Percentiles rank a stretch among this genome's conserved stretches.
Evolutionary conservation across 2,329 filamentous ascomycete species (phyloP).

Genomic region (Penicillium sp.): DNA sequence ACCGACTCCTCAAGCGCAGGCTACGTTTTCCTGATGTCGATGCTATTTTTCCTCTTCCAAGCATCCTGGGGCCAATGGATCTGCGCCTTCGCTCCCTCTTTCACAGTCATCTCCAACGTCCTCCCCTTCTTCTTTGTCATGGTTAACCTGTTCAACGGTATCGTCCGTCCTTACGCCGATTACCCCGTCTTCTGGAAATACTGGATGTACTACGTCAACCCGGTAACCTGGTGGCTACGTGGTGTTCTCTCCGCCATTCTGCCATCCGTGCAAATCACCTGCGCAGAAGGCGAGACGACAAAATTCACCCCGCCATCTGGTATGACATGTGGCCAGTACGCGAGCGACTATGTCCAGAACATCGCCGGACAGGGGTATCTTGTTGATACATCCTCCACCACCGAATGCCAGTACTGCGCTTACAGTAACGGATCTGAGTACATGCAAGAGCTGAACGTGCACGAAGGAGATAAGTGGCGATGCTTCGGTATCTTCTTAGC

Average conservation of each 20-base stretch:
- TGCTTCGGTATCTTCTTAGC: conserved; percentile 72
- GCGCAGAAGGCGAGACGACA: conserved; percentile 59
- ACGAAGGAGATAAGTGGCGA: conserved; percentile 65
- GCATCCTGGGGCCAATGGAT: conserved; percentile 82
- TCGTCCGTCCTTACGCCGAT: conserved; percentile 66
- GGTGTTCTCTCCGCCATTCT: conserved; percentile 68
- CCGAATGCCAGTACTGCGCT: conserved; percentile 69
- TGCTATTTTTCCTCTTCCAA: conserved; percentile 77
- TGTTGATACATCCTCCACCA: conserved; percentile 59
- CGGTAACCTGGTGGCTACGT: conserved; percentile 70
- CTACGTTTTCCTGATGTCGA: conserved; percentile 75
- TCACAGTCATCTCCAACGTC: conserved; percentile 74
- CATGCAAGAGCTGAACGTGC: conserved; percentile 59
- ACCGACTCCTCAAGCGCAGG: conserved; percentile 65
- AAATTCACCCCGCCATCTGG: conserved; percentile 66
- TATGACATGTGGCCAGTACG: conserved; percentile 66
- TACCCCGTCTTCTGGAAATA: conserved; percentile 72
- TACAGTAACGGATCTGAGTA: conserved; percentile 68
- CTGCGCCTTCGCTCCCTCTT: conserved; percentile 75
- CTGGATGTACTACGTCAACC: conserved; percentile 70
- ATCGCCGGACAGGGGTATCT: conserved; percentile 61
- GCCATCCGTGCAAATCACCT: conserved; percentile 52
- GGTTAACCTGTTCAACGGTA: conserved; percentile 74
- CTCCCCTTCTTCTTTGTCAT: conserved; percentile 82
- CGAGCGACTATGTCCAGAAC: conserved; percentile 56